These are phyloP conservation scores for Odontarrhena argentea DNA, from an alignment of 345 rosid species.

Conservation along the genomic window DNA sequence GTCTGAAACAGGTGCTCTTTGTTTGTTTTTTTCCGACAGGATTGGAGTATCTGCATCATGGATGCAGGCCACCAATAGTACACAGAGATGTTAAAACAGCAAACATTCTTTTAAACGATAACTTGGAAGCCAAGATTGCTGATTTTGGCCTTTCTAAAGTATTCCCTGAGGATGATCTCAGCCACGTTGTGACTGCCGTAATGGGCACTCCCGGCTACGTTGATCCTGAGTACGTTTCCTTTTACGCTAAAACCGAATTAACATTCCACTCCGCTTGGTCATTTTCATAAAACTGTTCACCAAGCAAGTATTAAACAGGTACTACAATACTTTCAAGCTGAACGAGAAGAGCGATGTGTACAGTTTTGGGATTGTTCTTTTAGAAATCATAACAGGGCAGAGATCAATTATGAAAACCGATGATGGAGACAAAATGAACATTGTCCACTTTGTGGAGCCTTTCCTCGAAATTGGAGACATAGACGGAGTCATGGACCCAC, in stretches of 20 bases:
- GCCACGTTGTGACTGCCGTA: conserved; percentile 43
- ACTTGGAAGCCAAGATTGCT: conserved; percentile 53
- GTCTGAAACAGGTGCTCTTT: background rate
- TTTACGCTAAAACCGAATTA: background rate
- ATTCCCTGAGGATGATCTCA: conserved; percentile 43
- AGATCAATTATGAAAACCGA: conserved; percentile 44
- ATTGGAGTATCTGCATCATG: conserved; percentile 44
- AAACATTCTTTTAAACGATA: conserved; percentile 42
- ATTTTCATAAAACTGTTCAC: too few relatives aligned
- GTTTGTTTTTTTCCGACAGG: conserved; percentile 6
- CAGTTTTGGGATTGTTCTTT: conserved; percentile 55
- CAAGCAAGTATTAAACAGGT: conserved; percentile 21
- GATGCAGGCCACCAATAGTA: conserved; percentile 45
- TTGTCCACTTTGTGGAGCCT: conserved; percentile 39
- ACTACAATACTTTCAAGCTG: conserved; percentile 45
- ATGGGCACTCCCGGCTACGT: conserved; percentile 52
- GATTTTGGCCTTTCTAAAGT: conserved; percentile 53
- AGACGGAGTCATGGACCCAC: conserved; percentile 33
- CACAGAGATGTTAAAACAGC: conserved; percentile 48
- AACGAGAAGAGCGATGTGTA: conserved; percentile 62
- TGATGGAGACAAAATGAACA: conserved; percentile 42
- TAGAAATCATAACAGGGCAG: conserved; percentile 56
- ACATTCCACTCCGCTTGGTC: too few relatives aligned
- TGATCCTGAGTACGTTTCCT: conserved; percentile 41
- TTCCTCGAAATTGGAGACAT: conserved; percentile 41